Evolutionary conservation across 2,329 filamentous ascomycete genomes (phyloP).

Genomic region (Colletotrichum sp.): DNA sequence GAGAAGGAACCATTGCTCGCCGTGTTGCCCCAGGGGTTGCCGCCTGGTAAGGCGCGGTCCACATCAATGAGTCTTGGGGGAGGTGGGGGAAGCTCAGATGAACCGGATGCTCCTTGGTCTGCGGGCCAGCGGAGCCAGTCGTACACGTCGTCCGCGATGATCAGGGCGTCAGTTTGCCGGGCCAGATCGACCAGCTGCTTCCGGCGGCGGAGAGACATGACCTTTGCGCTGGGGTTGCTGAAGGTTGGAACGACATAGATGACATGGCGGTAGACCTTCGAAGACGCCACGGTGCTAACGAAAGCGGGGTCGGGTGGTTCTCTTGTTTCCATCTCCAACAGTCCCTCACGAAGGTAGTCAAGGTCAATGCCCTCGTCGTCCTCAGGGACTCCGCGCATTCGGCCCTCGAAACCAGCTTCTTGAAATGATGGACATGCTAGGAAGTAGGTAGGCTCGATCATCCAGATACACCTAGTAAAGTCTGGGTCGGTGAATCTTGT

Average conservation of each 20-base stretch:
- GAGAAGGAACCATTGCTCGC: constrained; percentile 89
- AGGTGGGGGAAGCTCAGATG: background rate
- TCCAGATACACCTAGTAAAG: background rate
- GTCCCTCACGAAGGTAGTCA: background rate
- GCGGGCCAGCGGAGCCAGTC: background rate
- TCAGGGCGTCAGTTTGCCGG: constrained; percentile 70
- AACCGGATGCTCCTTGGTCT: background rate
- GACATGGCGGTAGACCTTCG: constrained; percentile 82
- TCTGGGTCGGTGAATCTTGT: background rate
- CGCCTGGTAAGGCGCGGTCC: background rate
- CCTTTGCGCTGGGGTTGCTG: constrained; percentile 84
- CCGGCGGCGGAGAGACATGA: constrained; percentile 74
- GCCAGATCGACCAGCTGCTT: constrained; percentile 74
- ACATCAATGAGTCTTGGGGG: background rate
- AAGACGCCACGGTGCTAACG: background rate
- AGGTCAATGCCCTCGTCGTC: background rate
- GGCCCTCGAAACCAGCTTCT: background rate
- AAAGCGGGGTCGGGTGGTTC: background rate
- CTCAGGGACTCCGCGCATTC: background rate
- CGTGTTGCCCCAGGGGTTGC: constrained; percentile 72
- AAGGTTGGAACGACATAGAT: constrained; percentile 90
- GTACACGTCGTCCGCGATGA: background rate
- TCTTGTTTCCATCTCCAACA: background rate
- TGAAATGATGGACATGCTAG: background rate
- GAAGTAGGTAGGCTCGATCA: background rate